Percentiles rank a stretch among this genome's conserved stretches.
Evolutionary conservation across 768 basidiomycete species (phyloP).

Genomic region (Artomyces pyxidatus): DNA sequence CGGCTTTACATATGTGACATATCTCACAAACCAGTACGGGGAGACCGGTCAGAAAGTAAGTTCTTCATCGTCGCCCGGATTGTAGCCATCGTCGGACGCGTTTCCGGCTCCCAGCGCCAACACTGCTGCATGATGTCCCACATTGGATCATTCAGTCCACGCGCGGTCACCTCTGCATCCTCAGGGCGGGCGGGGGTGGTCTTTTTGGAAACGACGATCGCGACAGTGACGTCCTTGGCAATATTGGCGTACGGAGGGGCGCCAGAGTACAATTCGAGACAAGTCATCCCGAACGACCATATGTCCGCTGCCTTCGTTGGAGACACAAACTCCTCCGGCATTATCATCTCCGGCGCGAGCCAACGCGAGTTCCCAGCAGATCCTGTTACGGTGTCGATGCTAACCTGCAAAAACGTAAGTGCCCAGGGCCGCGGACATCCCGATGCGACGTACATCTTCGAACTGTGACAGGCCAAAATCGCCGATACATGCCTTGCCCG

Average conservation of each 20-base stretch:
- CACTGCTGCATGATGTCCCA: slow-evolving; percentile 38
- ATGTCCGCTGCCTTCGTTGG: slow-evolving; percentile 32
- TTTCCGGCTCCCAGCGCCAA: slow-evolving; percentile 33
- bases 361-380: slow-evolving; percentile 5
- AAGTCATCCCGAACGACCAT: slow-evolving; percentile 43
- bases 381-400: too few relatives aligned
- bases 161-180: slow-evolving; percentile 13
- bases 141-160: slow-evolving; percentile 30
- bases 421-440: neutral
- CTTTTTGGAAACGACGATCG: slow-evolving; percentile 28
- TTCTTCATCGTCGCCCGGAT: slow-evolving; percentile 20
- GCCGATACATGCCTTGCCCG: slow-evolving; percentile 32
- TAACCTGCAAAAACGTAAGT: too few relatives aligned
- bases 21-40: neutral
- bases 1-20: too few relatives aligned
- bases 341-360: slow-evolving; percentile 12
- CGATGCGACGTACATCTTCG: slow-evolving; percentile 3
- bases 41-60: neutral
- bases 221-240: slow-evolving; percentile 26
- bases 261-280: slow-evolving; percentile 38
- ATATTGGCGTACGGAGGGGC: slow-evolving; percentile 30
- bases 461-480: slow-evolving; percentile 36
- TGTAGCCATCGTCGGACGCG: slow-evolving; percentile 31
- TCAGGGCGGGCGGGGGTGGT: slow-evolving; percentile 32
- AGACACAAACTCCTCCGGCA: neutral